phyloP scores from a whole-genome alignment of 2,329 filamentous ascomycete genomes.

The Penicillium sp. region DNA sequence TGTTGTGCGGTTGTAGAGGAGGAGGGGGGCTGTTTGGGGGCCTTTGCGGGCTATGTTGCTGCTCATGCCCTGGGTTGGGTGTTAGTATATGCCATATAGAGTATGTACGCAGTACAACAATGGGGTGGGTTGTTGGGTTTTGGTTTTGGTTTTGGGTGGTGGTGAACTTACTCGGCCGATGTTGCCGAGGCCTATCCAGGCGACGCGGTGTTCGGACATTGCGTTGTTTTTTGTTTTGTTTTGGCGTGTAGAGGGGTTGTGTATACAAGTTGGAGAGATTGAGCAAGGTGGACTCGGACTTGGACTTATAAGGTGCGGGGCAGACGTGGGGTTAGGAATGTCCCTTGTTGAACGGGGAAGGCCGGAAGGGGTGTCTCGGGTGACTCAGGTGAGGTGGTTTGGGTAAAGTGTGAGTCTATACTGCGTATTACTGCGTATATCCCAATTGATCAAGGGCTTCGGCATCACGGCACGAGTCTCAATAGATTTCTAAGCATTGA shows the following conservation, averaged over 20 bases:
- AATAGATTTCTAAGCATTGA: slow-evolving; percentile 2
- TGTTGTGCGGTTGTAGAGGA: slow-evolving; percentile 75
- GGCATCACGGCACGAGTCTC: too few species aligned
- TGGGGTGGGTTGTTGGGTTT: not conserved
- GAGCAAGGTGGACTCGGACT: slow-evolving; percentile 1
- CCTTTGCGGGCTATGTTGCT: slow-evolving; percentile 80
- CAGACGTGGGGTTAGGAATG: slow-evolving; percentile 14
- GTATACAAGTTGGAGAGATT: not conserved
- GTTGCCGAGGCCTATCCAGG: slow-evolving; percentile 82
- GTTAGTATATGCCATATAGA: too few species aligned
- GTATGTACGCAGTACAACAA: too few species aligned
- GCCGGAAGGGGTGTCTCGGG: not conserved
- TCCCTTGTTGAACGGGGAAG: slow-evolving; percentile 14
- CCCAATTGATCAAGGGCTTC: too few species aligned
- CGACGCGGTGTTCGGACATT: slow-evolving; percentile 50
- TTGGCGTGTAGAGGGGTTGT: not conserved
- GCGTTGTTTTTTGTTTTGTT: not conserved
- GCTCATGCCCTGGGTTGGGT: slow-evolving; percentile 65
- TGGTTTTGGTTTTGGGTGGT: too few species aligned
- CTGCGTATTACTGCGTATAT: too few species aligned
- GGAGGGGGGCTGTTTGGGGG: slow-evolving; percentile 64
- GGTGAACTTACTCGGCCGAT: slow-evolving; percentile 68
- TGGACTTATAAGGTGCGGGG: slow-evolving; percentile 10
- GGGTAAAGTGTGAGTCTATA: not conserved
- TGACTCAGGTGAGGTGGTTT: not conserved